These are phyloP conservation scores for Grammothele lineata DNA, from an alignment of 768 basidiomycete genomes.

Conservation along the genomic window DNA sequence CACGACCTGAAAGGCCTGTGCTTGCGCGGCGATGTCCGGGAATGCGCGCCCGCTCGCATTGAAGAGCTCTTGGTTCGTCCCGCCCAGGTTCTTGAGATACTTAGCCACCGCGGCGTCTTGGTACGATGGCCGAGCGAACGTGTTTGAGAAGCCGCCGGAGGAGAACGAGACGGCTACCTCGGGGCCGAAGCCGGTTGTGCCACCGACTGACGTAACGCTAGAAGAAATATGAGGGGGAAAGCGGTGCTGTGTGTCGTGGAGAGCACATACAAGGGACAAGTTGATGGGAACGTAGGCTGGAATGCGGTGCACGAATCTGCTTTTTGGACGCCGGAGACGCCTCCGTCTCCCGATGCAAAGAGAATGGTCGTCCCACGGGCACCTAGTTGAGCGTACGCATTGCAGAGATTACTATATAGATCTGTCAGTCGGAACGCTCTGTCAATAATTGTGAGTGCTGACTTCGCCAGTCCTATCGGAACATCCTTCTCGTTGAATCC, in stretches of 20 bases:
- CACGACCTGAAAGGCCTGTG: conserved; percentile 27
- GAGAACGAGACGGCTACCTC: conserved; percentile 25
- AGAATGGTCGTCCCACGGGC: conserved; percentile 31
- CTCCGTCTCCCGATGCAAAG: conserved; percentile 34
- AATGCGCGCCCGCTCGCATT: conserved; percentile 36
- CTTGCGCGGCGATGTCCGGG: conserved; percentile 43
- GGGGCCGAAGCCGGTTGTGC: not conserved
- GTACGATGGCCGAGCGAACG: conserved; percentile 29
- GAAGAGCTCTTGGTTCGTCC: conserved; percentile 26
- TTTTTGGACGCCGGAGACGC: conserved; percentile 27
- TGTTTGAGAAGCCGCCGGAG: conserved; percentile 33
- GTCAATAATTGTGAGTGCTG: not conserved
- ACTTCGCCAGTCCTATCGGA: conserved; percentile 5
- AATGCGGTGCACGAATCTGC: conserved; percentile 26
- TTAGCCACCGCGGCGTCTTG: conserved; percentile 33
- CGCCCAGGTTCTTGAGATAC: conserved; percentile 32
- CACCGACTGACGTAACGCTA: conserved; percentile 18
- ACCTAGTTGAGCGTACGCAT: conserved; percentile 27
- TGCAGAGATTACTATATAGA: conserved; percentile 39
- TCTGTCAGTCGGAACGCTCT: conserved; percentile 22
- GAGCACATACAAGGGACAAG: conserved; percentile 29
- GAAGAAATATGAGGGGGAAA: not conserved
- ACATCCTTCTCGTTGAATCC: conserved; percentile 35
- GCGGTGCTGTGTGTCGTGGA: not conserved
- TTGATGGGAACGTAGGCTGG: conserved; percentile 31